phyloP scores from a whole-genome alignment of 345 rosid genomes.

The Ceriops decandra region DNA sequence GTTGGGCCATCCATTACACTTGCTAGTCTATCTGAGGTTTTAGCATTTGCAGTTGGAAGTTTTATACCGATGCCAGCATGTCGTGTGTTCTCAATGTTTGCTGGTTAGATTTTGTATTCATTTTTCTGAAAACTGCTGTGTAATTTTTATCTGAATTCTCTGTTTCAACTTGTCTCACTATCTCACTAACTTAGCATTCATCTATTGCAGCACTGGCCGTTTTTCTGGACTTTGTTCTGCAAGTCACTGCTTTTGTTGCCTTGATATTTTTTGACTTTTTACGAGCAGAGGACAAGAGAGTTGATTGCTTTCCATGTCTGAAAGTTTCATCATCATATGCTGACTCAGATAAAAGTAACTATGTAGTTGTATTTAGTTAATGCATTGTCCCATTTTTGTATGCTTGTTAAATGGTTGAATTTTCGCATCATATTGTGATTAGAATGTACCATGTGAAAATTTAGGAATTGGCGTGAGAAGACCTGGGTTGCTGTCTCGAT shows the following conservation, averaged over 20 bases:
- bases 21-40: constrained; percentile 88
- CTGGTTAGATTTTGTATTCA: constrained; percentile 48
- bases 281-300: constrained; percentile 68
- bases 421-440: constrained; percentile 21
- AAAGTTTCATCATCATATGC: constrained; percentile 48
- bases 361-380: constrained; percentile 7
- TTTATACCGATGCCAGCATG: constrained; percentile 97
- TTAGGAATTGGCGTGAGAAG: constrained; percentile 60
- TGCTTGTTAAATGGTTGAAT: neutral
- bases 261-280: constrained; percentile 81
- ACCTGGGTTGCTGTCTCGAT: constrained; percentile 75
- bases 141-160: neutral
- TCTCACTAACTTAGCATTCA: constrained; percentile 2
- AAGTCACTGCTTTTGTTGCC: constrained; percentile 97
- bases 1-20: constrained; percentile 99
- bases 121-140: constrained; percentile 4
- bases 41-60: constrained; percentile 96
- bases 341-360: constrained; percentile 63
- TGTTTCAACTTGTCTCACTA: neutral
- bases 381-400: neutral
- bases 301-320: constrained; percentile 91
- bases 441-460: constrained; percentile 26
- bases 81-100: constrained; percentile 97
- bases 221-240: constrained; percentile 89
- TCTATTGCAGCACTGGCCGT: constrained; percentile 83